Base-by-base conservation (phyloP, 257 asterid species). In the Craterostigma plantagineum region DNA sequence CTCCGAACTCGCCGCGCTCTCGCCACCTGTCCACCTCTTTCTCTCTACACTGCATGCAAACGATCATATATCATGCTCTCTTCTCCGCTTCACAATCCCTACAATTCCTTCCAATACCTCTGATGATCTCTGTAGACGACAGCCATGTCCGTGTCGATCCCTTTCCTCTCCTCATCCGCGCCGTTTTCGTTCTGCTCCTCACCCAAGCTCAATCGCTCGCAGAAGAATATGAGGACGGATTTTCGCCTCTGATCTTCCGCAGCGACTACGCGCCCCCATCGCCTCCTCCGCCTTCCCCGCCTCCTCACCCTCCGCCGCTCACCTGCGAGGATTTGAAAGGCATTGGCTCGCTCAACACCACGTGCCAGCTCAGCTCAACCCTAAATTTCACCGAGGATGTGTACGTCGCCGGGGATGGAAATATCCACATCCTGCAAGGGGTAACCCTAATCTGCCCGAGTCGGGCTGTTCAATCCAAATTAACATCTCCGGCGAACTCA, bases 231-330 rank as follows among this genome's bases (percentile, higher is more conserved):
- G n/a, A n/a, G n/a, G n/a, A n/a, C n/a, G n/a, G n/a, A n/a, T n/a
- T n/a, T n/a, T n/a, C n/a, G n/a, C n/a, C n/a, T 7, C 35, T 68
- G 7, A 43, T 79, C 0, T 77, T 68, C 53, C 94, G 75, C 63
- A 92, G 77, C 63, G 99, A 90, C 64, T 90, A 90, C 76, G 61
- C 94, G 30, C 99, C 99, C 17, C 98, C 98, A 13, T 91, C 98
- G 11, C 98, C 98, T 9, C 91, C 94, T 3, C 95, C 98, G 1
- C 95, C 98, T 7, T 95, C 98, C 48, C 94, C 95, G 14, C n/a
- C n/a, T n/a, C n/a, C n/a, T n/a, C 98, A 75, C 18, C 95, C 95
- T 39, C 98, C 95, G 59, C 72, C 93, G 43, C 61, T 73, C 11
- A 67, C 86, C 3, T 90, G 99, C 58, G 81, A 75, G 64, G 94